phyloP scores from a whole-genome alignment of 1,284 basidiomycete species.

The Bjerkandera adusta region DNA sequence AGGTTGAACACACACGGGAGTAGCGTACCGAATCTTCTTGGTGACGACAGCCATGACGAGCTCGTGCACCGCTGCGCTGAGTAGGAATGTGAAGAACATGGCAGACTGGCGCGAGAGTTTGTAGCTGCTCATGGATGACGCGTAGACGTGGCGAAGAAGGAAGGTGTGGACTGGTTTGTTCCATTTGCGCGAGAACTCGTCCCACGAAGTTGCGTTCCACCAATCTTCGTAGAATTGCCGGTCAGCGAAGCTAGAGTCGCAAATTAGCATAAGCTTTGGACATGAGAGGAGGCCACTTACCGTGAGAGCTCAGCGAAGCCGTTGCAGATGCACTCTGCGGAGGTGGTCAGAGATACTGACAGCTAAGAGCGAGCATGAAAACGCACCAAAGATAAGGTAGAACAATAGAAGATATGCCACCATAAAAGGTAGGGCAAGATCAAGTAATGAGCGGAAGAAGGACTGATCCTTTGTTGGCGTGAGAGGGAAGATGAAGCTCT shows the following conservation, averaged over 20 bases:
- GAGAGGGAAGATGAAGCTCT: conserved; percentile 89
- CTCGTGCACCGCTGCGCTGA: conserved; percentile 89
- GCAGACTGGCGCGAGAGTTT: conserved; percentile 75
- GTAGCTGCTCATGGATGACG: conserved; percentile 79
- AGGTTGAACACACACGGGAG: background rate
- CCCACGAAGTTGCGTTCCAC: conserved; percentile 98
- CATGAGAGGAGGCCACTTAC: too few relatives aligned
- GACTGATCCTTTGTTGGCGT: conserved; percentile 73
- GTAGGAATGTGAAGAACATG: conserved; percentile 89
- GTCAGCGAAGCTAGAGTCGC: conserved; percentile 37
- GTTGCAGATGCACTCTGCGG: conserved; percentile 89
- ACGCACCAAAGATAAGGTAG: conserved; percentile 78
- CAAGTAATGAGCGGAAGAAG: conserved; percentile 75
- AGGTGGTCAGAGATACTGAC: too few relatives aligned
- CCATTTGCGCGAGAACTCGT: conserved; percentile 96
- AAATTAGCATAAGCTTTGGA: conserved; percentile 98
- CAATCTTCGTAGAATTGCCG: conserved; percentile 23
- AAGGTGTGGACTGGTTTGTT: conserved; percentile 92
- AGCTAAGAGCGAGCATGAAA: background rate
- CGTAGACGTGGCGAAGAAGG: conserved; percentile 93
- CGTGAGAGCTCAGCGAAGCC: conserved; percentile 91
- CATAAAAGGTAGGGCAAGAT: conserved; percentile 94
- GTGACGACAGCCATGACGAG: conserved; percentile 97
- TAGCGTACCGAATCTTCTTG: conserved; percentile 73
- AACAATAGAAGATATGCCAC: conserved; percentile 77